Evolutionary conservation across 441 rosid species (phyloP), one percentile per base, ranked within the genome.

Genomic region (Cnidoscolus chayamansa): DNA sequence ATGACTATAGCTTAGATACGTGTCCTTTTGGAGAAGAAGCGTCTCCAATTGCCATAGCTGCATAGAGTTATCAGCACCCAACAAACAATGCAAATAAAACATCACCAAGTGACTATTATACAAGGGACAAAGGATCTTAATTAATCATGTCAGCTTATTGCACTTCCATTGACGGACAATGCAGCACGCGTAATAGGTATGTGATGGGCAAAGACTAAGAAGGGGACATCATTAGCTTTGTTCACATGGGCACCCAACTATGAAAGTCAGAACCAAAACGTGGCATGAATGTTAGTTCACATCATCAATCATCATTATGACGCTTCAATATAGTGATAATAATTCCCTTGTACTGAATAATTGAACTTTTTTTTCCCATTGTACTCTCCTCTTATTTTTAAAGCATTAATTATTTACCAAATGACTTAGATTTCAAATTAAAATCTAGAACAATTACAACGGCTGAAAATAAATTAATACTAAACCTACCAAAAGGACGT

Each of bases 1-100:
- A 74, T 94, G 85, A 70, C 99, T 96, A 73, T 90, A 90, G 80
- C 87, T 90, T 86, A 91, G 84, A 79, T 96, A 96, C 4, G 93
- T 81, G 80, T 93, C 99, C 82, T 83, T 88, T 60, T 96, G 98
- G 62, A 96, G 90, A 55, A 96, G 94, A 75, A 96, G 88, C 10
- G 98, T 93, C 78, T 96, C 99, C 45, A 96, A 82, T 82, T 96
- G 99, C 99, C 99, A 96, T 63, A 96, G 81, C 99, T 96, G 85
- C 60, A 81, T 16, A 58, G 57, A 72, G 48, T 43, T 4, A 60
- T 79, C 78, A 78, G 74, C 62, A 78, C 30, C 65, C 37, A 64
- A 17, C 63, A 69, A 47, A 59, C 17, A 43, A n/a, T 68, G 67
- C 50, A 74, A 56, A 57, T 64, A 47, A 25, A 48, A 57, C 32